phyloP scores from a whole-genome alignment of 805 yeast genomes.

The Priceomyces melissophilus region DNA sequence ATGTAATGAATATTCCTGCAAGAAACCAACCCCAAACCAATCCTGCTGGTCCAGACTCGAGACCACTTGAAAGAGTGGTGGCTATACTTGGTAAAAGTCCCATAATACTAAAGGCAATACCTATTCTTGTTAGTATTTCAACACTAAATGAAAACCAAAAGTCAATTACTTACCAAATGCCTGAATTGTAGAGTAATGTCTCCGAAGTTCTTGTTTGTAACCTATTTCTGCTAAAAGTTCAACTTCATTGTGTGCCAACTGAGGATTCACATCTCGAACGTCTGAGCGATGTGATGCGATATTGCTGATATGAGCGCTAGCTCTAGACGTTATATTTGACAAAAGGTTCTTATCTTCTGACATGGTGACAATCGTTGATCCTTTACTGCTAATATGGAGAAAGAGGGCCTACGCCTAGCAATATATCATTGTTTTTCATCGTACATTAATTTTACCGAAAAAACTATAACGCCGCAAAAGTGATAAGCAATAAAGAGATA shows the following conservation, averaged over 20 bases:
- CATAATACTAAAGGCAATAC: constrained; percentile 67
- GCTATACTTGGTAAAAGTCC: constrained; percentile 65
- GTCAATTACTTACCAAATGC: constrained; percentile 50
- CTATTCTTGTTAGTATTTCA: constrained; percentile 4
- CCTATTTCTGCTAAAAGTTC: constrained; percentile 53
- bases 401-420: no score
- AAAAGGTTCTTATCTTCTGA: no score
- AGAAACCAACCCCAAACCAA: constrained; percentile 74
- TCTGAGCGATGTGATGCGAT: constrained; percentile 18
- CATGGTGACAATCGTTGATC: no score
- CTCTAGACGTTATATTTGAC: not conserved
- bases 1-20: constrained; percentile 51
- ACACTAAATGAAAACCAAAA: not conserved
- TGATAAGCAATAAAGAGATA: no score
- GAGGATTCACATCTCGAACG: constrained; percentile 16
- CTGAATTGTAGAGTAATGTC: constrained; percentile 59
- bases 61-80: constrained; percentile 49
- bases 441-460: no score
- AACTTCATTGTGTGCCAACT: constrained; percentile 13
- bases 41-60: constrained; percentile 62
- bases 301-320: constrained; percentile 9
- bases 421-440: no score
- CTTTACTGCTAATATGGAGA: no score
- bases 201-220: constrained; percentile 62
- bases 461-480: no score